Percentiles rank a stretch among this genome's conserved stretches.
Conservation (phyloP, 1,284 basidiomycete genomes). For the Tranzscheliella williamsii region DNA sequence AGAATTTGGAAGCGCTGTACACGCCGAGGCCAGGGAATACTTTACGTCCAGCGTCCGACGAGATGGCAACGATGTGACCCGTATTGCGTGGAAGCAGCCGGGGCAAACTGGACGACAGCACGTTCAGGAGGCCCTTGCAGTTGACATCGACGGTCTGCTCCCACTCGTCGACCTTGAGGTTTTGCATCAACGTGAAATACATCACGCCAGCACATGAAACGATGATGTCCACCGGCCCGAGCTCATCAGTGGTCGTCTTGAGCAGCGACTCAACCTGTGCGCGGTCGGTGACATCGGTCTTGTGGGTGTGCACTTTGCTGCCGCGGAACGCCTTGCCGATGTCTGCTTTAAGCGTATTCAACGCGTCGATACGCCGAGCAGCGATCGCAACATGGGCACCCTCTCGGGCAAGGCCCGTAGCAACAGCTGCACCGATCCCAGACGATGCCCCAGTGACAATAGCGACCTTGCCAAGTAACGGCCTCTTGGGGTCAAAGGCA, state of each 20-base stretch:
- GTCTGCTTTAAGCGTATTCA: constrained; percentile 21
- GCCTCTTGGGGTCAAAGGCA: constrained; percentile 26
- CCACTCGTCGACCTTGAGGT: constrained; percentile 52
- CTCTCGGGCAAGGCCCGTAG: constrained; percentile 39
- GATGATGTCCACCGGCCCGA: constrained; percentile 54
- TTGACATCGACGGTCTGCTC: constrained; percentile 60
- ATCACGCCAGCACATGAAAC: constrained; percentile 57
- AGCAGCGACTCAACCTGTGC: constrained; percentile 49
- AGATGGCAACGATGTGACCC: constrained; percentile 59
- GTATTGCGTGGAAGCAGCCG: constrained; percentile 35
- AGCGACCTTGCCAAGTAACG: constrained; percentile 57
- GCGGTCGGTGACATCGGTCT: constrained; percentile 52
- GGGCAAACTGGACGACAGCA: constrained; percentile 48
- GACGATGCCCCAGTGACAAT: constrained; percentile 62
- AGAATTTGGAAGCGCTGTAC: constrained; percentile 58
- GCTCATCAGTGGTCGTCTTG: constrained; percentile 24
- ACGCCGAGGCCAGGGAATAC: constrained; percentile 58
- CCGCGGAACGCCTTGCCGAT: constrained; percentile 7
- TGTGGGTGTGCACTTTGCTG: constrained; percentile 29
- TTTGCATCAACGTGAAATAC: constrained; percentile 59
- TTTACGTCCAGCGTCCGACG: constrained; percentile 58
- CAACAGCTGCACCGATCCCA: constrained; percentile 61
- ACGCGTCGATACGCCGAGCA: constrained; percentile 33
- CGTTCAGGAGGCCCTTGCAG: constrained; percentile 57
- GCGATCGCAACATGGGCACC: constrained; percentile 43